Conservation (phyloP, 1,139 yeast species). For the Nakaseomyces kungkrabaensis region DNA sequence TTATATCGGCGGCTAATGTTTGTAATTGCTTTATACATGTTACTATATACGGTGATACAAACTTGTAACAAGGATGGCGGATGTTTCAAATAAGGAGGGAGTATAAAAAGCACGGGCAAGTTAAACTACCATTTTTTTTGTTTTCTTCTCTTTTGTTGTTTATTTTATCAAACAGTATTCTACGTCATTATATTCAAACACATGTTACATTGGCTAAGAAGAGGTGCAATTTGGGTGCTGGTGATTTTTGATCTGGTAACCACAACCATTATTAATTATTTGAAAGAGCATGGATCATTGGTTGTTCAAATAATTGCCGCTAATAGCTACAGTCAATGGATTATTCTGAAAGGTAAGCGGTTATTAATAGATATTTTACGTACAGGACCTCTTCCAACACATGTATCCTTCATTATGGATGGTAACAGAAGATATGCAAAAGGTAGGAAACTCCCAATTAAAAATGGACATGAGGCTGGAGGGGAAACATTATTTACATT, state of each 20-base stretch:
- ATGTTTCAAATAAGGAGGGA: background rate
- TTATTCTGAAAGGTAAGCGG: slow-evolving; percentile 29
- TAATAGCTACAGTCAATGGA: background rate
- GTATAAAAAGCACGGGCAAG: background rate
- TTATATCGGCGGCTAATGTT: background rate
- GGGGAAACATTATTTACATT: slow-evolving; percentile 59
- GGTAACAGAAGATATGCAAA: slow-evolving; percentile 88
- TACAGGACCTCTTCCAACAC: slow-evolving; percentile 76
- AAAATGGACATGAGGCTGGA: slow-evolving; percentile 86
- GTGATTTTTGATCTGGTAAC: background rate
- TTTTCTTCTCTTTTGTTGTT: background rate
- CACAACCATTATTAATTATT: background rate
- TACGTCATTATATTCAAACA: background rate
- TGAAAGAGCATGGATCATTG: background rate
- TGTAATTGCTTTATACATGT: background rate
- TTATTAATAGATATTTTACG: slow-evolving; percentile 43
- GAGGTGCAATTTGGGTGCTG: background rate
- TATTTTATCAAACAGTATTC: background rate
- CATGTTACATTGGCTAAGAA: background rate
- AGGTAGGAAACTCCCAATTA: slow-evolving; percentile 51
- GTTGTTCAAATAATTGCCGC: background rate
- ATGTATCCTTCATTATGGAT: slow-evolving; percentile 93
- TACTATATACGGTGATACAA: background rate
- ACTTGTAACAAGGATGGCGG: background rate
- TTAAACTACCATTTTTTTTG: background rate